Evolutionary conservation across 768 basidiomycete genomes (phyloP).

Genomic region (Psilocybe azurescens): DNA sequence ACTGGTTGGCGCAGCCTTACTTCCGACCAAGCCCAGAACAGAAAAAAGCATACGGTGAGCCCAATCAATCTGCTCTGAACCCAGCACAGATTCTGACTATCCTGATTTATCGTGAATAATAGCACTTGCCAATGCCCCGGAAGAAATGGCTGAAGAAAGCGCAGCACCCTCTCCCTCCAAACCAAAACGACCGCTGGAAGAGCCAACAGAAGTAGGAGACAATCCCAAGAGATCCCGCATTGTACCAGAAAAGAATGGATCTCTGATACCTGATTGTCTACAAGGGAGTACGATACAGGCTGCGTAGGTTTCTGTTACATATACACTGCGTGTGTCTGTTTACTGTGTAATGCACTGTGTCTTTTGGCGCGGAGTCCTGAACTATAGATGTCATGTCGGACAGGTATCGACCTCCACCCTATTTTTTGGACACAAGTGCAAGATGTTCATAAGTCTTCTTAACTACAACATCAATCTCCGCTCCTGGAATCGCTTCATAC

Average conservation of each 20-base stretch:
- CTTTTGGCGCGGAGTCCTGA: too few species aligned
- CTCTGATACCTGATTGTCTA: neutral
- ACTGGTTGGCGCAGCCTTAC: conserved; percentile 68
- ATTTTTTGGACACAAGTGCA: too few species aligned
- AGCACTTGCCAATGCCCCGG: conserved; percentile 1
- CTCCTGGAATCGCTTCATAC: too few species aligned
- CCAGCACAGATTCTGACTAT: neutral
- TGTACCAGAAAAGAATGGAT: neutral
- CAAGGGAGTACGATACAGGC: neutral
- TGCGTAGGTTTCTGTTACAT: neutral
- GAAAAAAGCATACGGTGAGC: conserved; percentile 28
- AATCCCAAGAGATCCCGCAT: conserved; percentile 19
- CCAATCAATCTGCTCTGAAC: neutral
- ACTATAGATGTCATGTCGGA: too few species aligned
- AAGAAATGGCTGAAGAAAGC: neutral
- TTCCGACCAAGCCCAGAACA: conserved; percentile 48
- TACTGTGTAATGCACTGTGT: too few species aligned
- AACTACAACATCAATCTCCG: too few species aligned
- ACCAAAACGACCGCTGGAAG: conserved; percentile 19
- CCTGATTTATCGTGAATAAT: neutral
- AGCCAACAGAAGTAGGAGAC: conserved; percentile 13
- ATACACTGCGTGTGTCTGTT: too few species aligned
- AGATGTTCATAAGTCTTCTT: too few species aligned
- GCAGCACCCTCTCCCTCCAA: neutral
- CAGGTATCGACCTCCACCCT: too few species aligned